Evolutionary conservation across 2,329 filamentous ascomycete genomes (phyloP), one percentile per base, ranked within the genome.

Genomic region (Aspergillus udagawae): DNA sequence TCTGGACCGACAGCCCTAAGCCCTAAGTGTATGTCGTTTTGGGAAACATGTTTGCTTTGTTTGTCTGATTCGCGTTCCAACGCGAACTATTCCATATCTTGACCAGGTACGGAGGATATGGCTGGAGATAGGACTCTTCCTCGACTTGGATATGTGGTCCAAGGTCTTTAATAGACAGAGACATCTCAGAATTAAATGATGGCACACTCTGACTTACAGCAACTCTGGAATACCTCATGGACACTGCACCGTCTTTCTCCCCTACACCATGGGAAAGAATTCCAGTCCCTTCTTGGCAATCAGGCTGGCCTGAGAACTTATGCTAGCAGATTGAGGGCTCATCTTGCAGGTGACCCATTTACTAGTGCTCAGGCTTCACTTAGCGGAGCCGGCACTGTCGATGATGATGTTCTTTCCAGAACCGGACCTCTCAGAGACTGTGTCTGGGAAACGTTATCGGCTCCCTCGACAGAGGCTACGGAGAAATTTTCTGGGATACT

Each of bases 181-280:
- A 5, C 4, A 4, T 38, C n/a, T 2, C 49, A 21, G 6, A 51
- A 28, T 8, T 6, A 4, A 44, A 4, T 14, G 21, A 74, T 74
- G 71, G 63, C 64, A 23, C 55, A 63, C 52, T 57, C 61, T 57
- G 65, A 53, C 17, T 55, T 55, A 27, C 57, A 77, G 54, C 77
- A 80, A 10, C 72, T 83, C 42, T 80, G 82, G 64, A 78, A 80
- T 63, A 77, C 77, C n/a, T 82, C 80, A 28, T 83, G 80, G 76
- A 79, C 72, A n/a, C 69, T 80, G 52, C 80, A 82, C 65, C 80
- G 80, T 61, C 68, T 83, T 8, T 82, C 81, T 3, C 80, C 80
- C n/a, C 75, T 84, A 42, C 77, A 82, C 65, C 77, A 82, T 63
- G 75, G 71, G 56, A 72, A 73, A 45, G 70, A 76, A 14, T 70